These are phyloP conservation scores for Hirsutella thompsonii DNA, from an alignment of 2,329 filamentous ascomycete genomes.

Conservation along the genomic window DNA sequence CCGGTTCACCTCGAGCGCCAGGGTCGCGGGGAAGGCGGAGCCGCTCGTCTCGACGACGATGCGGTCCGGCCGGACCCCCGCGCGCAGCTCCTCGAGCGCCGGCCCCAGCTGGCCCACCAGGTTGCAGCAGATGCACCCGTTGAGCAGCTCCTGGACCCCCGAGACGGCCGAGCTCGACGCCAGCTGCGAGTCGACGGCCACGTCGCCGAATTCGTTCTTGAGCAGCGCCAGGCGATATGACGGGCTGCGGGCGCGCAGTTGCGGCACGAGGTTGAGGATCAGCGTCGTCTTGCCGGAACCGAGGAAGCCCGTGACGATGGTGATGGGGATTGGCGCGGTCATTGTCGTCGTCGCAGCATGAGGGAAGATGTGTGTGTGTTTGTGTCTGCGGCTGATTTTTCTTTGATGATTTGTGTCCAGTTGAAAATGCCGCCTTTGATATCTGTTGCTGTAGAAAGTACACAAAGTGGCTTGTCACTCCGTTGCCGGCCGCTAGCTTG, in stretches of 20 bases:
- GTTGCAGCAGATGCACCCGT: conserved; percentile 98
- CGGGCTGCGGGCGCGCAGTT: conserved; percentile 61
- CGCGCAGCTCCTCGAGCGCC: conserved; percentile 63
- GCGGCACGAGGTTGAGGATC: conserved; percentile 84
- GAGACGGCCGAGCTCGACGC: conserved; percentile 72
- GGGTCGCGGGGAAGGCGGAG: conserved; percentile 73
- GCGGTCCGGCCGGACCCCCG: conserved; percentile 51
- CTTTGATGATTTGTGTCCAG: too few species aligned
- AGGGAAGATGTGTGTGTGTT: too few species aligned
- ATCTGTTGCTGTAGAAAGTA: too few species aligned
- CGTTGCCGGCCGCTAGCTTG: too few species aligned
- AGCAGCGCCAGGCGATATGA: conserved; percentile 81
- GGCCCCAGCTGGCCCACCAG: conserved; percentile 81
- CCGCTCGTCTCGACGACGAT: conserved; percentile 93
- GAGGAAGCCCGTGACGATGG: conserved; percentile 91
- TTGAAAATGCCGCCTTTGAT: too few species aligned
- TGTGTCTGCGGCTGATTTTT: too few species aligned
- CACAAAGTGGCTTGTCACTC: too few species aligned
- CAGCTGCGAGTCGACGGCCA: conserved; percentile 87
- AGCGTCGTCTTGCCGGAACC: conserved; percentile 94
- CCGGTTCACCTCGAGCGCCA: conserved; percentile 83
- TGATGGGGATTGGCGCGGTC: conserved; percentile 67
- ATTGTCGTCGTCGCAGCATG: too few species aligned
- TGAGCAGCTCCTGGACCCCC: conserved; percentile 83
- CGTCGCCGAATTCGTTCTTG: conserved; percentile 96